phyloP scores from a whole-genome alignment of 108 stramenopile genomes.

The Phaeodactylum tricornutum region DNA sequence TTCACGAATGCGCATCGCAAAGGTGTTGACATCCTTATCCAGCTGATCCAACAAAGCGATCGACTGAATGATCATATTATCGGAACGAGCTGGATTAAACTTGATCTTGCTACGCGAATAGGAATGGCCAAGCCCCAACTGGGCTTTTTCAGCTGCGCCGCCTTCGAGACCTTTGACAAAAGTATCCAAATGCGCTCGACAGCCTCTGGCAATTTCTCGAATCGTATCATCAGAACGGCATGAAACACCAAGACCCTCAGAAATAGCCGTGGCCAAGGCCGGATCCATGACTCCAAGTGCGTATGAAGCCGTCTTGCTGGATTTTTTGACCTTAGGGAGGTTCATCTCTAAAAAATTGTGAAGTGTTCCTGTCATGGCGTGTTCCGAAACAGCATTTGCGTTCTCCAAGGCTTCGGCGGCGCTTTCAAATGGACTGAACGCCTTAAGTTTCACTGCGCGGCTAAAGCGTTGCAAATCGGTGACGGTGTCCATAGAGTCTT shows the following conservation, averaged over 20 bases:
- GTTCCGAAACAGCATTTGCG: constrained; percentile 85
- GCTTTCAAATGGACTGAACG: constrained; percentile 92
- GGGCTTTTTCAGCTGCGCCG: constrained; percentile 90
- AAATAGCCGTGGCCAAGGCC: constrained; percentile 83
- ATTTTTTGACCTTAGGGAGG: constrained; percentile 83
- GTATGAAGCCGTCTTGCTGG: constrained; percentile 48
- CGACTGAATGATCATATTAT: constrained; percentile 99
- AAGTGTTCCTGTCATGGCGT: constrained; percentile 59
- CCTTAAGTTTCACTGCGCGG: constrained; percentile 94
- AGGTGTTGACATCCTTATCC: constrained; percentile 99
- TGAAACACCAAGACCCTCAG: constrained; percentile 79
- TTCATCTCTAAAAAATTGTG: constrained; percentile 95
- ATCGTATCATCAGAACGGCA: constrained; percentile 89
- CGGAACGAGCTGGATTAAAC: constrained; percentile 96
- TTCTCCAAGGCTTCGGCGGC: constrained; percentile 92
- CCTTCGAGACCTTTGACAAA: constrained; percentile 90
- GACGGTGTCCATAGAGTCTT: constrained; percentile 63
- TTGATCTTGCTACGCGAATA: constrained; percentile 99
- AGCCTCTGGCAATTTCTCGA: constrained; percentile 88
- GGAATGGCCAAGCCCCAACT: constrained; percentile 96
- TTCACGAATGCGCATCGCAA: constrained; percentile 98
- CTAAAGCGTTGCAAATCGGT: constrained; percentile 84
- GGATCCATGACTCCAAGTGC: constrained; percentile 82
- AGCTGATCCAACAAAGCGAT: constrained; percentile 98
- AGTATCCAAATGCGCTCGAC: constrained; percentile 82